Evolutionary conservation across 208 protist genomes (phyloP).

Genomic region (Entamoeba invadens): DNA sequence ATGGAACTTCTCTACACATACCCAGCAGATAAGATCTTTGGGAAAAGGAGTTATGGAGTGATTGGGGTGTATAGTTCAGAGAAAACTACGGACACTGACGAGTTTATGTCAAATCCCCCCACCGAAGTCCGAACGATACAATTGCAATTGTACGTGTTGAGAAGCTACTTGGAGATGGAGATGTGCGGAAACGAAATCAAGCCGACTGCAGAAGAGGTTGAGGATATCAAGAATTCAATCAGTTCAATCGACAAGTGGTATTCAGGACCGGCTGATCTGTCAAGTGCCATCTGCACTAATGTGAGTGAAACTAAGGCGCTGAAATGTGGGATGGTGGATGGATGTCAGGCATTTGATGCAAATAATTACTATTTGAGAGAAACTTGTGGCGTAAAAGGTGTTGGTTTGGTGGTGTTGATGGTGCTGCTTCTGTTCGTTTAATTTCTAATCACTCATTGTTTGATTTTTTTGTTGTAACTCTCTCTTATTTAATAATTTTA

Average conservation of each 20-base stretch:
- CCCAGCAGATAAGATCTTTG: not conserved
- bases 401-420: not conserved
- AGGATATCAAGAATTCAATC: not conserved
- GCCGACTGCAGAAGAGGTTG: not conserved
- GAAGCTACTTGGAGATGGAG: not conserved
- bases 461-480: not conserved
- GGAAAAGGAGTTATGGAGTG: not conserved
- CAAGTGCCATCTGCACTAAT: not conserved
- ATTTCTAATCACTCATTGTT: not conserved
- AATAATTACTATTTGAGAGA: not conserved
- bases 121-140: not conserved
- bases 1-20: not conserved
- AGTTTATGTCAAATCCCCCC: not conserved
- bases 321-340: not conserved
- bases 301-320: not conserved
- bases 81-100: not conserved
- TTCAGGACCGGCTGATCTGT: not conserved
- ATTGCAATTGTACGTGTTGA: not conserved
- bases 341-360: not conserved
- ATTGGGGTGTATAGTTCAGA: not conserved
- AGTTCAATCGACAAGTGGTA: not conserved
- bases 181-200: not conserved
- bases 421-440: not conserved
- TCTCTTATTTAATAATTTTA: not conserved
- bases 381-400: too few species aligned